These are phyloP conservation scores for Curvularia eragrostidis DNA, from an alignment of 2,329 filamentous ascomycete species.

Conservation along the genomic window DNA sequence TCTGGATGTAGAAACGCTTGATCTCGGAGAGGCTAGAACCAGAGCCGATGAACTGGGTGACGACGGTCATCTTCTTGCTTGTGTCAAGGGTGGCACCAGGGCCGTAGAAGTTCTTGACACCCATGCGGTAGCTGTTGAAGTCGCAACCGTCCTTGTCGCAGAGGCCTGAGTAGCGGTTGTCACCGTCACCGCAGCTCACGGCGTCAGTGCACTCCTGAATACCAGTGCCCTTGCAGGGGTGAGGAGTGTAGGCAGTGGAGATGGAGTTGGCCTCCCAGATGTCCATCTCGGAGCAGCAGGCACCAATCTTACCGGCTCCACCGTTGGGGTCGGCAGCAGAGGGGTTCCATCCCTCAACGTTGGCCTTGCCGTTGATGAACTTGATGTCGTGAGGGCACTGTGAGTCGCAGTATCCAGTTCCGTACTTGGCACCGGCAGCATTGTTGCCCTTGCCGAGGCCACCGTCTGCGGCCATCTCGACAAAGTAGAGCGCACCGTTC, in stretches of 20 bases:
- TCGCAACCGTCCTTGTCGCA: constrained; percentile 75
- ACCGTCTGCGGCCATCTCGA: constrained; percentile 65
- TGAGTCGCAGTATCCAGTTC: constrained; percentile 58
- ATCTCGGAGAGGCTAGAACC: constrained; percentile 55
- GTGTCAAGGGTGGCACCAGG: constrained; percentile 57
- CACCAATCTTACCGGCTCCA: constrained; percentile 61
- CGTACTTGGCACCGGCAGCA: constrained; percentile 62
- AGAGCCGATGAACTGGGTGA: constrained; percentile 59
- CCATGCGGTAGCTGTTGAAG: constrained; percentile 67
- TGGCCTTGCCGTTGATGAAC: constrained; percentile 61
- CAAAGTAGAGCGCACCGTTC: constrained; percentile 64
- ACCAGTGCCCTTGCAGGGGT: constrained; percentile 63
- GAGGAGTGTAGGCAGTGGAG: constrained; percentile 69
- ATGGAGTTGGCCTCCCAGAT: constrained; percentile 74
- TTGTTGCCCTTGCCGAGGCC: constrained; percentile 61
- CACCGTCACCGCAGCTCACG: constrained; percentile 47
- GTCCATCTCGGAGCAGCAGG: constrained; percentile 74
- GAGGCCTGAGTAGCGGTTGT: constrained; percentile 64
- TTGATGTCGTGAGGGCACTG: constrained; percentile 59
- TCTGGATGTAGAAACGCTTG: constrained; percentile 59
- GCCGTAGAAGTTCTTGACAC: constrained; percentile 69
- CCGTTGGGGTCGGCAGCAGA: constrained; percentile 62
- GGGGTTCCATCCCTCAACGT: constrained; percentile 61
- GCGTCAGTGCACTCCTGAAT: constrained; percentile 61
- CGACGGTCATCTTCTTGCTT: constrained; percentile 55